phyloP scores from a whole-genome alignment of 1,139 yeast species.

The Sugiyamaella castrensis region DNA sequence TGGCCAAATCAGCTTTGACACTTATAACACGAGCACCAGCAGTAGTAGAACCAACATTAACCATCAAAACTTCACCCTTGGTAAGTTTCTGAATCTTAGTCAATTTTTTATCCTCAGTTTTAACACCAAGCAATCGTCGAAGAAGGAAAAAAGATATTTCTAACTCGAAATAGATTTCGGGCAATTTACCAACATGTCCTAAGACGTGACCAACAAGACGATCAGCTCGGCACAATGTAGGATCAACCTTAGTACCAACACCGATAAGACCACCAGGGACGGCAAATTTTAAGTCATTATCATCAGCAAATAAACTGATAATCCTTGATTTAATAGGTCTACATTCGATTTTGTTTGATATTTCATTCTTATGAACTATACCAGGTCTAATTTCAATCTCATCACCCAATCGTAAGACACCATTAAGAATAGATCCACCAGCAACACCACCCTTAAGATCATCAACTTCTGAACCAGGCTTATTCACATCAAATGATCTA shows the following conservation, averaged over 20 bases:
- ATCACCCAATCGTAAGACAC: slow-evolving; percentile 96
- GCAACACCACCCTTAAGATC: slow-evolving; percentile 99
- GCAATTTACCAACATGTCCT: slow-evolving; percentile 94
- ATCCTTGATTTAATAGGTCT: slow-evolving; percentile 93
- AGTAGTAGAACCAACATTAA: slow-evolving; percentile 97
- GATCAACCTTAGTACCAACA: slow-evolving; percentile 98
- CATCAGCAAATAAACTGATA: slow-evolving; percentile 93
- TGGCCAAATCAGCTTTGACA: slow-evolving; percentile 99
- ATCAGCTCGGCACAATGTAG: slow-evolving; percentile 98
- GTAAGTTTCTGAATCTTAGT: slow-evolving; percentile 95
- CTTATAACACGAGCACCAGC: slow-evolving; percentile 99
- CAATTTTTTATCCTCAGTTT: slow-evolving; percentile 96
- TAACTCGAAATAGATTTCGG: slow-evolving; percentile 93
- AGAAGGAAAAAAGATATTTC: slow-evolving; percentile 95
- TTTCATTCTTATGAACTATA: slow-evolving; percentile 84
- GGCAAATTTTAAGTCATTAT: slow-evolving; percentile 95
- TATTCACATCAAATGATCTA: slow-evolving; percentile 97
- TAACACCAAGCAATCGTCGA: slow-evolving; percentile 96
- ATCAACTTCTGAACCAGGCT: slow-evolving; percentile 97
- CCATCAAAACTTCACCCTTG: slow-evolving; percentile 96
- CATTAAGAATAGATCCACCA: slow-evolving; percentile 96
- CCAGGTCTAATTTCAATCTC: slow-evolving; percentile 99
- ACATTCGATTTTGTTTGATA: slow-evolving; percentile 89
- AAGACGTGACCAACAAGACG: slow-evolving; percentile 99
- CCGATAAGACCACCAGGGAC: slow-evolving; percentile 99